Conservation (phyloP, 139 green algal species). For the Coelastrella sp. region DNA sequence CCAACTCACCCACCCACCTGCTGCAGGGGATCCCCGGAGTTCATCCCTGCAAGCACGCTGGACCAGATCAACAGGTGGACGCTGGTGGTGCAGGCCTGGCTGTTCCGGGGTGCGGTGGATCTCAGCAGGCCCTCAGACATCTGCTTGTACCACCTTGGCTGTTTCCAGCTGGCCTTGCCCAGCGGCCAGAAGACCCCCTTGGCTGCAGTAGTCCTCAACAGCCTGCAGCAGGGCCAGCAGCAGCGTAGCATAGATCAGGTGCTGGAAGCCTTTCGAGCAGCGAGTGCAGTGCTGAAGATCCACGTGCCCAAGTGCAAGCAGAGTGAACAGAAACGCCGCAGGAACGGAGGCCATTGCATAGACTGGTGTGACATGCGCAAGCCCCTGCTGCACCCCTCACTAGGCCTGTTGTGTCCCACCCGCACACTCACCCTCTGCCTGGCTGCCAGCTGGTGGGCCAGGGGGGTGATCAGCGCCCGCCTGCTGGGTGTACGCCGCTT, state of each 20-base stretch:
- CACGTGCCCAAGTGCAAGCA: slow-evolving; percentile 11
- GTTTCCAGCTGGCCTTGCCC: background rate
- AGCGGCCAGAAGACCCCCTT: background rate
- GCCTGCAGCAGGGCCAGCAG: background rate
- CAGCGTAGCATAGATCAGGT: slow-evolving; percentile 8
- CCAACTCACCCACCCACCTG: too few relatives aligned
- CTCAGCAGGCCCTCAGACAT: background rate
- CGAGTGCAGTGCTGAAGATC: background rate
- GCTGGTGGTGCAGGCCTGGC: slow-evolving; percentile 1
- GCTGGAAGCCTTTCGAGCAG: background rate
- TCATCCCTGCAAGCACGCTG: background rate
- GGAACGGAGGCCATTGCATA: background rate
- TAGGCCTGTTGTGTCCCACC: slow-evolving; percentile 5
- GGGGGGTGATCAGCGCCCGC: background rate
- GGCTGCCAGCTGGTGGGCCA: slow-evolving; percentile 27
- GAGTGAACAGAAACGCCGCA: background rate
- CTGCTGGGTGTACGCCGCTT: slow-evolving; percentile 5
- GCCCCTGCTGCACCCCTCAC: background rate
- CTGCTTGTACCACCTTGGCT: background rate
- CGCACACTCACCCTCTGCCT: slow-evolving; percentile 4
- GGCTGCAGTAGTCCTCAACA: background rate
- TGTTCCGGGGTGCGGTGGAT: background rate
- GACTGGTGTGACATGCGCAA: background rate
- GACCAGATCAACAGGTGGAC: background rate
- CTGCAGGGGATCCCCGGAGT: background rate